Evolutionary conservation across 805 yeast genomes (phyloP), one percentile per base, ranked within the genome.

Genomic region (Lachancea dasiensis): DNA sequence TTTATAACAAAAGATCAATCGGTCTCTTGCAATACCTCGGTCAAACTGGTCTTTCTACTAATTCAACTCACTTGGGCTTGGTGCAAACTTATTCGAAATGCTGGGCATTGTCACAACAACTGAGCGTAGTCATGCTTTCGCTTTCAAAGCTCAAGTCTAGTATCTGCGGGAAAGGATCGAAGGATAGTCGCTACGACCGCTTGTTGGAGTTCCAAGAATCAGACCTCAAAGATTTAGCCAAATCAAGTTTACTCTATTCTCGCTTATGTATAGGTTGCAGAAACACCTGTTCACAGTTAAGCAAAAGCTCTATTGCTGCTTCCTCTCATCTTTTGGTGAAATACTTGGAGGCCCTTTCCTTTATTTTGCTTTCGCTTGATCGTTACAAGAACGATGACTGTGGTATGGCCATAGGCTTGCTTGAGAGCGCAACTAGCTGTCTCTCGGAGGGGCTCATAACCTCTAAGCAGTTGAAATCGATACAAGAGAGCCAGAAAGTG

Each of bases 351-450:
- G 45, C 54, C 14, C 36, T 56, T 26, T 34, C 49, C 3, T 52
- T 49, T 26, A 36, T 54, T 17, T 31, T 59, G 30, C 17, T 58
- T 11, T 59, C 64, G 2, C 41, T 59, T 27, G 58, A 59, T 28
- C 50, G 51, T 36, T 59, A 48, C 36, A 43, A 48, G 19, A 39
- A 39, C 11, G 52, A 54, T 25, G 48, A 54, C 25, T 39, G 45
- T 16, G 61, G 62, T 4, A 30, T 40, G n/a, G 52, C 64, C 2
- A 40, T 54, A 13, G 63, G 61, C 1, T 50, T 59, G 58, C 36
- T 59, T 13, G 48, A 53, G 7, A 43, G 41, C 11, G 43, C 56
- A 3, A 42, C 51, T 13, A 40, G 48, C 11, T 31, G 36, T 5
- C 43, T 49, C 11, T 36, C 47, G 17, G 34, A 38, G 17, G 36